Conservation (phyloP, 108 stramenopile genomes). For the Fistulifera pelliculosa region DNA sequence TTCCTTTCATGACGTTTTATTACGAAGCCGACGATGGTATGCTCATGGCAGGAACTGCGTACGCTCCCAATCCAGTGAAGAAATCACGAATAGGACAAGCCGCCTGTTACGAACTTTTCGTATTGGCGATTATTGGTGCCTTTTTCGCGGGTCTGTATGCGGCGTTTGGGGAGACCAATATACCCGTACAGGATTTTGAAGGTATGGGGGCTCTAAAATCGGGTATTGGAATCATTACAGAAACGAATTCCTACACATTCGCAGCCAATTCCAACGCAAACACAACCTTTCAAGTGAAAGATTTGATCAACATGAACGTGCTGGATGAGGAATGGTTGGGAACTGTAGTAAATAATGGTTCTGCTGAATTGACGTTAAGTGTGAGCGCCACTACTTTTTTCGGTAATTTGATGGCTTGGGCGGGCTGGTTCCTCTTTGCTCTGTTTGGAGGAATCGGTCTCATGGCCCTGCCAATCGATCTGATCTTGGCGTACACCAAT, state of each 20-base stretch:
- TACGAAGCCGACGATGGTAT: conserved; percentile 93
- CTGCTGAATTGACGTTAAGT: conserved; percentile 10
- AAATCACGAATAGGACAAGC: conserved; percentile 57
- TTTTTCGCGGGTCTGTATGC: conserved; percentile 58
- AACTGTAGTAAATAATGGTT: not conserved
- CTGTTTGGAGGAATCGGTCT: conserved; percentile 91
- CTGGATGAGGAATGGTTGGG: not conserved
- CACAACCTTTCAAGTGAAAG: not conserved
- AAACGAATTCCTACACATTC: not conserved
- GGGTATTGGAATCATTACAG: conserved; percentile 1
- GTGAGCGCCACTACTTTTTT: conserved; percentile 68
- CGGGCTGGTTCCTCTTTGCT: conserved; percentile 94
- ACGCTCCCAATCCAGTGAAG: conserved; percentile 25
- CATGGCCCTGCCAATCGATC: conserved; percentile 84
- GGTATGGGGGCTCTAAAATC: not conserved
- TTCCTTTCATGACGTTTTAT: conserved; percentile 91
- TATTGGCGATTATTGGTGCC: conserved; percentile 55
- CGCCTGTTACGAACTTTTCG: conserved; percentile 52
- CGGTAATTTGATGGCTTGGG: conserved; percentile 82
- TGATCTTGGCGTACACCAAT: conserved; percentile 60
- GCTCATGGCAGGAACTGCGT: conserved; percentile 72
- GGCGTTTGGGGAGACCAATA: conserved; percentile 43
- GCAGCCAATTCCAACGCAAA: not conserved
- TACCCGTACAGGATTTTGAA: conserved; percentile 49
- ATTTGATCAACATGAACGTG: not conserved